Conservation (phyloP, 169 alveolate species). For the Cryptosporidium bovis region DNA sequence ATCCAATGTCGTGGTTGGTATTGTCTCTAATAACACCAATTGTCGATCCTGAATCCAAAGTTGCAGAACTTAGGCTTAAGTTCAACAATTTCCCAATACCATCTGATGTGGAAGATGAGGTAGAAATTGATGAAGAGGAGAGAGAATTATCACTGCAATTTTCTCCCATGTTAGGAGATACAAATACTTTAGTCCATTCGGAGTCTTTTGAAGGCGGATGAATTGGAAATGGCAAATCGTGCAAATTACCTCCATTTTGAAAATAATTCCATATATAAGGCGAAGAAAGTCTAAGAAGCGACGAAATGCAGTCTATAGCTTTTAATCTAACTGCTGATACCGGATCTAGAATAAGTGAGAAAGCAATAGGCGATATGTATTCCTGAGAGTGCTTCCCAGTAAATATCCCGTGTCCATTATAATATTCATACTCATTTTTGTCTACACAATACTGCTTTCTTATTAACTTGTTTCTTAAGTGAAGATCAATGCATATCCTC, state of each 20-base stretch:
- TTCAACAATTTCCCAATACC: not conserved
- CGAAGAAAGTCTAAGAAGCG: constrained; percentile 64
- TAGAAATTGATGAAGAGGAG: constrained; percentile 11
- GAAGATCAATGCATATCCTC: constrained; percentile 53
- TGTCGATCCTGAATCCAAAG: too few relatives aligned
- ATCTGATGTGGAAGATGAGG: not conserved
- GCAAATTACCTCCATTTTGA: constrained; percentile 64
- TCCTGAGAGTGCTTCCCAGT: constrained; percentile 51
- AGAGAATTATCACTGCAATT: not conserved
- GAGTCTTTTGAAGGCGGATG: not conserved
- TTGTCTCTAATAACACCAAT: not conserved
- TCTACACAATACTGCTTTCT: constrained; percentile 1
- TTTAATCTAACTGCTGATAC: constrained; percentile 53
- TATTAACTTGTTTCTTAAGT: constrained; percentile 13
- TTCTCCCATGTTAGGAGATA: not conserved
- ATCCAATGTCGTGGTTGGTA: not conserved
- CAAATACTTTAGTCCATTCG: not conserved
- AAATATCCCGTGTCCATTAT: constrained; percentile 1
- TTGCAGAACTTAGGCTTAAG: not conserved
- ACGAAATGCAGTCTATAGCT: constrained; percentile 54
- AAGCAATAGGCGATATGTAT: constrained; percentile 69
- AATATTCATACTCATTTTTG: not conserved
- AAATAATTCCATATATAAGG: constrained; percentile 67
- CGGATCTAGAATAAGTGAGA: constrained; percentile 53
- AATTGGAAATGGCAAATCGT: constrained; percentile 51